Base-by-base conservation (phyloP, 2,329 filamentous ascomycete genomes). In the Microascus cirrosus region DNA sequence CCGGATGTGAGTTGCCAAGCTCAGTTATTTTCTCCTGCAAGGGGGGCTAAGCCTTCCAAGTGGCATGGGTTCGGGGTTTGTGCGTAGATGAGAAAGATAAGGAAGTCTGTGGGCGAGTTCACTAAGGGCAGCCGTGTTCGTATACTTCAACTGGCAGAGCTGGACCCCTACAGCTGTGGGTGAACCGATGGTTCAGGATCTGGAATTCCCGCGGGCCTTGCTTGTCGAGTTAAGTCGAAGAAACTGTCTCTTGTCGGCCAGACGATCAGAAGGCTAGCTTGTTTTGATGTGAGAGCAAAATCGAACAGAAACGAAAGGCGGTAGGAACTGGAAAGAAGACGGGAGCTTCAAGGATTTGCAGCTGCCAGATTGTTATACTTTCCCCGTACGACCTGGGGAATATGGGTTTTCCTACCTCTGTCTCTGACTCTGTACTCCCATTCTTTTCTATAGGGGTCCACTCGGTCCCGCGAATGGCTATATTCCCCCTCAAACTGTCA, bases 291-390 rank as follows among this genome's bases (percentile, higher is more conserved):
- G 8, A n/a, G 18, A 12, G n/a, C 15, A 45, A n/a, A 18, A 18
- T 8, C 39, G 39, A 18, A 45, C 39, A 45, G 11, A 11, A 39
- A 22, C 20, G 20, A 45, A 45, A 36, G 42, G 36, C n/a, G 54
- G 48, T 55, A 13, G 54, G 12, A 34, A 48, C 18, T 20, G 24
- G 24, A 1, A 22, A 39, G 54, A 55, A 45, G 15, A 48, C 8
- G 28, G 32, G 53, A 55, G 36, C 10, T 22, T 20, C 7, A 50
- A 24, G 45, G 45, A 20, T 20, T 24, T 22, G 36, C 42, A 56
- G 54, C 42, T 51, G 25, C 42, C 50, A 34, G 18, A 32, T 50
- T 51, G 54, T 56, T 56, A 51, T 56, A 51, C 55, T 56, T 32
- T 50, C 34, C 42, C 54, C 28, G 42, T 56, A 51, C 55, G 42